A percentile compares a stretch with the other conserved stretches of the same genome.
Conservation (phyloP, 805 yeast genomes). For the Ogataea methylovora region DNA sequence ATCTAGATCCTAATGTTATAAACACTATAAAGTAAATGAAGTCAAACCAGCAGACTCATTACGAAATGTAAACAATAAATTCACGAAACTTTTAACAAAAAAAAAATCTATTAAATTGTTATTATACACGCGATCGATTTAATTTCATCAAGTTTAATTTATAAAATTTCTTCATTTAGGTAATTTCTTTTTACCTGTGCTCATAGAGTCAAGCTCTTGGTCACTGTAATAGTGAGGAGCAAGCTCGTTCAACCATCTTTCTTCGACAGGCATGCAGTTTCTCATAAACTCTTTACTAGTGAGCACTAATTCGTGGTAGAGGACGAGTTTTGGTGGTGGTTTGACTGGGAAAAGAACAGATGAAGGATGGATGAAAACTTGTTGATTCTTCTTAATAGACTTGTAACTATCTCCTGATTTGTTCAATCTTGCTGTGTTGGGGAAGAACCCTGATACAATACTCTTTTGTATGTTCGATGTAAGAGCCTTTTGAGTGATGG, state of each 20-base stretch:
- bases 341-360: conserved; percentile 56
- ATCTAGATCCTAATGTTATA: too few relatives aligned
- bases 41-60: too few relatives aligned
- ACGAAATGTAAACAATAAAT: too few relatives aligned
- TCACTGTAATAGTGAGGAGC: conserved; percentile 53
- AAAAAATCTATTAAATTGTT: too few relatives aligned
- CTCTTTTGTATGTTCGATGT: conserved; percentile 39
- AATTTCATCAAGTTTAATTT: too few relatives aligned
- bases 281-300: conserved; percentile 89
- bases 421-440: conserved; percentile 54
- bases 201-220: conserved; percentile 6
- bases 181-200: neutral
- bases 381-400: conserved; percentile 56
- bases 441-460: conserved; percentile 61
- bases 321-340: conserved; percentile 67
- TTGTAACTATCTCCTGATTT: conserved; percentile 63
- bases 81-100: too few relatives aligned
- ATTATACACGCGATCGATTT: too few relatives aligned
- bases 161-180: conserved; percentile 1
- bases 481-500: conserved; percentile 22
- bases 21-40: too few relatives aligned
- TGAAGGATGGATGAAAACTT: conserved; percentile 83
- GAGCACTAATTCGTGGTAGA: conserved; percentile 77
- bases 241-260: conserved; percentile 62
- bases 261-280: conserved; percentile 65